Conservation (phyloP, 2,329 filamentous ascomycete species). For the Coniochaeta hoffmannii region DNA sequence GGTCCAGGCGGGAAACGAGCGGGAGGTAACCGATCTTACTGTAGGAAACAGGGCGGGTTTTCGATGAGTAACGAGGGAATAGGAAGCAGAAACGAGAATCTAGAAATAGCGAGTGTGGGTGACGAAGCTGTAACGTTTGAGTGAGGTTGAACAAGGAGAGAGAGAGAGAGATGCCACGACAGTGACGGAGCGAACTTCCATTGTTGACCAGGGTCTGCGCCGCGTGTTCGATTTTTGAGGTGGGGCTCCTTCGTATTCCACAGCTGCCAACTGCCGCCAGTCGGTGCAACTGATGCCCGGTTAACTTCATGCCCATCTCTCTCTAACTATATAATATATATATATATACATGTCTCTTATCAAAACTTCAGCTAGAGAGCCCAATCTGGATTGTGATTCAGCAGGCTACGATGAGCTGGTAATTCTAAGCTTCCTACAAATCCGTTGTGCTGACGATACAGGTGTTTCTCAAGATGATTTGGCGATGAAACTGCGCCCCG, state of each 20-base stretch:
- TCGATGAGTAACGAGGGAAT: neutral
- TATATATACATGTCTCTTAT: too few relatives aligned
- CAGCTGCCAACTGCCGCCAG: neutral
- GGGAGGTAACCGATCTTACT: neutral
- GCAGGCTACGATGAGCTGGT: neutral
- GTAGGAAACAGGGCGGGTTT: too few relatives aligned
- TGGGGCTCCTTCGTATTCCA: neutral
- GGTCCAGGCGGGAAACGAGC: neutral
- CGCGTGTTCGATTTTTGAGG: neutral
- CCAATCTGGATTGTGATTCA: neutral
- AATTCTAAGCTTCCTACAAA: neutral
- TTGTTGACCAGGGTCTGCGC: neutral
- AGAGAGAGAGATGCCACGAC: neutral
- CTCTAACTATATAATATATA: too few relatives aligned
- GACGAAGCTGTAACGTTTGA: neutral
- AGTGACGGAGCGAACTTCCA: neutral
- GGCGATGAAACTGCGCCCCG: neutral
- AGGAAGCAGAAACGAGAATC: neutral
- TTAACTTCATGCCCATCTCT: too few relatives aligned
- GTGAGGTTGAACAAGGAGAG: neutral
- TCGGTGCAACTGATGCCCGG: too few relatives aligned
- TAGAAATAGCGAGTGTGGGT: neutral
- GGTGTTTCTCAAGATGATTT: neutral
- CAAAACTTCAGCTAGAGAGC: neutral
- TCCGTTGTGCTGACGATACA: neutral